Conservation (phyloP, 2,329 filamentous ascomycete species). For the Colletotrichum plurivorum region DNA sequence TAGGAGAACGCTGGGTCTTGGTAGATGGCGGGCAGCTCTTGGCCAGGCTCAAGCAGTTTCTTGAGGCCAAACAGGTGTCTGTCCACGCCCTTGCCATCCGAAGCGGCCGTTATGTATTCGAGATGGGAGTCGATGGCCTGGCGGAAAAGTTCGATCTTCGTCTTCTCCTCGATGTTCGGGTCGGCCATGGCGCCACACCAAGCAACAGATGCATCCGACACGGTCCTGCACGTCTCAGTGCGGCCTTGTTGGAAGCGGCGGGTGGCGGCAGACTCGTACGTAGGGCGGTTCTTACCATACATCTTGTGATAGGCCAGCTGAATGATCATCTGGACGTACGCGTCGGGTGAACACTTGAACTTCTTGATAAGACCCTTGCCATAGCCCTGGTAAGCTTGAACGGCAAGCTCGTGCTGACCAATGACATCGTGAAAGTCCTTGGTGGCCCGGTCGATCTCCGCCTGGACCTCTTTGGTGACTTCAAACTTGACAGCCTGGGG, state of each 20-base stretch:
- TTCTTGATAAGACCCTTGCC: slow-evolving; percentile 99
- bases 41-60: slow-evolving; percentile 85
- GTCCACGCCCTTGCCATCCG: slow-evolving; percentile 94
- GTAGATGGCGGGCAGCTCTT: slow-evolving; percentile 87
- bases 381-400: slow-evolving; percentile 97
- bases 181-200: slow-evolving; percentile 93
- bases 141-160: slow-evolving; percentile 82
- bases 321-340: slow-evolving; percentile 98
- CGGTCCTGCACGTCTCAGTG: slow-evolving; percentile 94
- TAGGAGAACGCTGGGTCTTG: slow-evolving; percentile 89
- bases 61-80: slow-evolving; percentile 97
- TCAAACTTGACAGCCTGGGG: slow-evolving; percentile 84
- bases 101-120: slow-evolving; percentile 91
- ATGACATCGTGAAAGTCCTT: slow-evolving; percentile 87
- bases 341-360: slow-evolving; percentile 98
- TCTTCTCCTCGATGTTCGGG: slow-evolving; percentile 71
- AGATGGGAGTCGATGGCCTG: slow-evolving; percentile 86
- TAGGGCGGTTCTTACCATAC: slow-evolving; percentile 97
- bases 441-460: slow-evolving; percentile 83
- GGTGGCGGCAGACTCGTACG: slow-evolving; percentile 96
- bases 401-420: slow-evolving; percentile 87
- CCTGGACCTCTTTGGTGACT: slow-evolving; percentile 79
- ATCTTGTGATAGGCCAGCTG: slow-evolving; percentile 99
- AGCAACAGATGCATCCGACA: slow-evolving; percentile 90
- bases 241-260: slow-evolving; percentile 96